Base-by-base conservation (phyloP, 768 basidiomycete genomes). In the Scleroderma citrinum region DNA sequence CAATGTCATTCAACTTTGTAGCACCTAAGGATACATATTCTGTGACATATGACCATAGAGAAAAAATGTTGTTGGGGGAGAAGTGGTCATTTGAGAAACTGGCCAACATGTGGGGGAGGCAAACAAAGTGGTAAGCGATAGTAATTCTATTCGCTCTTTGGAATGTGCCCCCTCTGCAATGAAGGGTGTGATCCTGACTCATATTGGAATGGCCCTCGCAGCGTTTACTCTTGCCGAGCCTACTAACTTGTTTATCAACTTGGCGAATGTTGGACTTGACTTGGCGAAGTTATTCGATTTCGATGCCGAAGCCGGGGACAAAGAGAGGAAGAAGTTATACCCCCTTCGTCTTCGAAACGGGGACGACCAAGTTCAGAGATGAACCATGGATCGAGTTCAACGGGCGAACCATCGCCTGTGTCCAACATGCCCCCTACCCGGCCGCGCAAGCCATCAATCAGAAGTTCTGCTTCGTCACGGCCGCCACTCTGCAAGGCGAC, bases 221-320 rank as follows among this genome's bases (percentile, higher is more conserved):
- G 92, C 89, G 11, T 90, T 90, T 1, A 72, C 77, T 2, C 85
- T 83, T 0, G 69, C 74, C 0, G 84, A 85, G 58, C 71, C 89
- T 0, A 76, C 76, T 3, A 81, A 77, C 31, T 71, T 89, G 2
- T 85, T 91, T 57, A 74, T 79, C 26, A 74, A 76, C 36, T 83
- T 82, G 7, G 88, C 88, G 0, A 81, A 75, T 51, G 80, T 86
- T 34, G 82, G 81, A 3, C 72, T 91, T 23, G 81, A 86, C 57
- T 91, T 91, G 59, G 76, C 82, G 8, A 83, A 81, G 65, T 88
- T 88, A 42, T 89, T 89, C 53, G 85, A 88, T 57, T 81, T 83
- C 46, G 72, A 71, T 34, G 57, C 59, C 2, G 63, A 57, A 24
- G 40, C 51, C 12, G 63, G 64, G 6, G 65, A 58, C 46, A 67